Evolutionary conservation across 2,329 filamentous ascomycete species (phyloP).

Genomic region (Trichoderma oligosporum): DNA sequence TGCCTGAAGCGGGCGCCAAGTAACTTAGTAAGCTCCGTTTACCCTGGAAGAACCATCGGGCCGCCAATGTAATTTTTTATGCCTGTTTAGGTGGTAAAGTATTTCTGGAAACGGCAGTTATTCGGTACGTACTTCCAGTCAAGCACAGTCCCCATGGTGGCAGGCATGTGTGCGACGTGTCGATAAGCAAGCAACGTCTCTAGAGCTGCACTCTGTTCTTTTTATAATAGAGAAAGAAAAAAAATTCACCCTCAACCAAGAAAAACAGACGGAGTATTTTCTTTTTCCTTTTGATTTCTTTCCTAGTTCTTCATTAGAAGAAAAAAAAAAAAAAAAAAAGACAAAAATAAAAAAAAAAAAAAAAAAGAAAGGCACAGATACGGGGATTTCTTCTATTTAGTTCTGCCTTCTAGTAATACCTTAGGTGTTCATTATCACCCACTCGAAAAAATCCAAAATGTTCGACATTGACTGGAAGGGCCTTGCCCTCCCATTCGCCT

Average conservation of each 20-base stretch:
- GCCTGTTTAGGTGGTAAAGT: too few relatives aligned
- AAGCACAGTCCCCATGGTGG: conserved; percentile 20
- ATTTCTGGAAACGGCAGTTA: conserved; percentile 13
- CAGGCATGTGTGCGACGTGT: conserved; percentile 21
- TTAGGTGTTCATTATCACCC: not conserved
- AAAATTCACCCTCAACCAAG: not conserved
- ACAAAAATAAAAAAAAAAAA: not conserved
- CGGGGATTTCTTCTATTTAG: too few relatives aligned
- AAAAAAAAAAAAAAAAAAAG: not conserved
- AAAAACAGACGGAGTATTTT: not conserved
- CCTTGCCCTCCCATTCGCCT: conserved; percentile 82
- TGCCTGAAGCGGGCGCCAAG: conserved; percentile 25
- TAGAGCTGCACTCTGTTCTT: conserved; percentile 6
- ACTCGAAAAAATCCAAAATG: conserved; percentile 37
- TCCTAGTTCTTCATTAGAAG: not conserved
- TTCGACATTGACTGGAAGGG: conserved; percentile 72
- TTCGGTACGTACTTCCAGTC: conserved; percentile 19
- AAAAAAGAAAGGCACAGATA: not conserved
- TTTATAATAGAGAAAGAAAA: not conserved
- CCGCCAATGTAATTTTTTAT: not conserved
- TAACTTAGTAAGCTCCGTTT: not conserved
- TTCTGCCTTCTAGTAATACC: too few relatives aligned
- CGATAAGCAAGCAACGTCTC: conserved; percentile 1
- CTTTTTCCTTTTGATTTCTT: conserved; percentile 4
- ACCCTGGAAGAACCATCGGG: not conserved